A percentile compares a stretch with the other conserved stretches of the same genome.
Evolutionary conservation across 306 rosid genomes (phyloP).

Genomic region (Lablab purpureus): DNA sequence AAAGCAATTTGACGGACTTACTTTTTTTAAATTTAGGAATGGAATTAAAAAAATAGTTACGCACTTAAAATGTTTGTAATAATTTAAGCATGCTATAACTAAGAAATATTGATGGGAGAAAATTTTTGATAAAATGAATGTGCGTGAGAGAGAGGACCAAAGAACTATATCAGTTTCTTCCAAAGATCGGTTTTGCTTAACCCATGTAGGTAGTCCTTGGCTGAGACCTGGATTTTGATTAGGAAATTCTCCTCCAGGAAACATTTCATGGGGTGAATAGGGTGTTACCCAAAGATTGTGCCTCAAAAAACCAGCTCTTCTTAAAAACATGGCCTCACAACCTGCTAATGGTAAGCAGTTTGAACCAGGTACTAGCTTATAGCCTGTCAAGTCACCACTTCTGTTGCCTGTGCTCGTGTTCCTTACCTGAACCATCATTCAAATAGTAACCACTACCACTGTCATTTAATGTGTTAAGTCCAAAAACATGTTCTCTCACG

Average conservation of each 20-base stretch:
- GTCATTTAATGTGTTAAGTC: background rate
- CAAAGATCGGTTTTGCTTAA: conserved; percentile 68
- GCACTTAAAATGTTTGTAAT: no score
- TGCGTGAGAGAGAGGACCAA: conserved; percentile 56
- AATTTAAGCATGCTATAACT: no score
- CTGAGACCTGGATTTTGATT: conserved; percentile 81
- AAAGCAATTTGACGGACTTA: no score
- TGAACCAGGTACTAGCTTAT: conserved; percentile 84
- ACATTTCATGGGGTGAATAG: conserved; percentile 67
- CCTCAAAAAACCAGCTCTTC: conserved; percentile 88
- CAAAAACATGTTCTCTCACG: background rate
- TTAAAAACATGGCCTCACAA: conserved; percentile 78
- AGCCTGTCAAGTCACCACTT: conserved; percentile 85
- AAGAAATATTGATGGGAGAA: background rate
- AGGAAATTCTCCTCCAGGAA: conserved; percentile 88
- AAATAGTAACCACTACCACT: background rate
- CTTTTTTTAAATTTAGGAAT: no score
- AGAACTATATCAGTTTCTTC: conserved; percentile 82
- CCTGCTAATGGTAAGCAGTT: conserved; percentile 83
- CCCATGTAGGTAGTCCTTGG: conserved; percentile 87
- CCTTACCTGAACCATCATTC: conserved; percentile 60
- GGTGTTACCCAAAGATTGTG: conserved; percentile 90
- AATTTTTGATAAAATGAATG: background rate
- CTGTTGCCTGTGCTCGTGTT: conserved; percentile 79
- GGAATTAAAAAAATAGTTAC: no score